These are phyloP conservation scores for Trametes versicolor DNA, from an alignment of 1,284 basidiomycete species.

Conservation along the genomic window DNA sequence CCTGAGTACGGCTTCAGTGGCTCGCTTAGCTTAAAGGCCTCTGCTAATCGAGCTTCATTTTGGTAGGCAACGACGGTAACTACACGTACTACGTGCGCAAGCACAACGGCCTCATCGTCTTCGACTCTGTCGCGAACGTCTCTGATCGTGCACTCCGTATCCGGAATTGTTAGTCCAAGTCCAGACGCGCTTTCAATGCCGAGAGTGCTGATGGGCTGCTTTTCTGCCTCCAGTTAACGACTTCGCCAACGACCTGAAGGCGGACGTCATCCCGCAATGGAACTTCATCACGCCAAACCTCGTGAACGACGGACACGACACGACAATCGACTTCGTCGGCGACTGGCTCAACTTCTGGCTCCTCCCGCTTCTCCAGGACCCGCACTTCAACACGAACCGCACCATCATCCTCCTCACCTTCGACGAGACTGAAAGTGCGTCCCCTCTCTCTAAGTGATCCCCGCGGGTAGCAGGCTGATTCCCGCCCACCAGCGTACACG, in stretches of 20 bases:
- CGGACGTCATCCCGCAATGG: constrained; percentile 67
- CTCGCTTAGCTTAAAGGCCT: background rate
- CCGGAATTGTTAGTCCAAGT: constrained; percentile 56
- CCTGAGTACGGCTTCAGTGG: constrained; percentile 46
- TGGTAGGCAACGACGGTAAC: constrained; percentile 45
- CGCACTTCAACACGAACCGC: constrained; percentile 57
- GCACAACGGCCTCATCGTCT: constrained; percentile 68
- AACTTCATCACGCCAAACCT: constrained; percentile 74
- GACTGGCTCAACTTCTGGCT: constrained; percentile 66
- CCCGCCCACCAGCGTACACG: constrained; percentile 40
- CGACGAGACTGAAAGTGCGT: constrained; percentile 60
- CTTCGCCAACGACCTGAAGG: constrained; percentile 62
- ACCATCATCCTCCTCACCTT: constrained; percentile 69
- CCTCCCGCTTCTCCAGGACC: constrained; percentile 56
- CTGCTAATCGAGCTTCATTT: background rate
- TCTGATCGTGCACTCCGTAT: constrained; percentile 56
- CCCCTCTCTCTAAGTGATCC: constrained; percentile 47
- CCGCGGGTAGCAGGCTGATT: constrained; percentile 32
- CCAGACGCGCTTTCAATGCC: background rate
- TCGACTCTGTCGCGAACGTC: constrained; percentile 56
- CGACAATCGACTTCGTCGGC: constrained; percentile 58
- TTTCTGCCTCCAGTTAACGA: constrained; percentile 53
- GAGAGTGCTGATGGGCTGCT: background rate
- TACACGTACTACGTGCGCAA: constrained; percentile 67
- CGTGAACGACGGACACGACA: constrained; percentile 67